Base-by-base conservation (phyloP, 2,329 filamentous ascomycete species). In the Coniochaeta sp. region DNA sequence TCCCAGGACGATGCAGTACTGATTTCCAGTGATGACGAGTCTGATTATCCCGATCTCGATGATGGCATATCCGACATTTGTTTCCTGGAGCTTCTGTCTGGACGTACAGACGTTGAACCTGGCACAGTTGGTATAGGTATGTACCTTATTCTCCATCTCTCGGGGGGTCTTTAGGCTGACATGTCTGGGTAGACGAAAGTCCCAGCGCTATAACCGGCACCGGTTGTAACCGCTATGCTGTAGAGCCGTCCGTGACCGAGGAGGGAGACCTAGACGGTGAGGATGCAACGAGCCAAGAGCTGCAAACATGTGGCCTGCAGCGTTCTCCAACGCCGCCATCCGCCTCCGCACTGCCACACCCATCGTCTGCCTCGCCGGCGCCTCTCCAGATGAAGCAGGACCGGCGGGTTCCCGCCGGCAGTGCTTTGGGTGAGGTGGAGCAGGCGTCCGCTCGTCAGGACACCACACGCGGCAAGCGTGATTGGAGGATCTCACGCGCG, bases 1-100 rank as follows among this genome's bases (percentile, higher is more conserved):
- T 47, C 42, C 14, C 24, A 8, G 42, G 18, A 13, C 49, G 49
- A 26, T 42, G 32, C 49, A 28, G 32, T 50, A 12, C 10, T 50
- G 32, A 50, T 40, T 31, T 50, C 48, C 14, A 50, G 49, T 33
- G 49, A 50, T 42, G 24, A 42, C 24, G 49, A 50, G 49, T 42
- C 49, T 42, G 33, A 50, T 27, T 42, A 30, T 22, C 31, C n/a
- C 49, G 35, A 42, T 42, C 7, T 50, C 35, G 49, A 50, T 20
- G 33, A 50, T 42, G 33, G 49, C 33, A 31, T 27, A 28, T 50
- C 49, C 49, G 33, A 50, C 20, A 42, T 24, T 16, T 30, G 31
- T 42, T 42, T 50, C 32, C 49, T 33, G 18, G 49, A 50, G 20
- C 32, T 42, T 45, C 32, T 50, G n/a, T 2, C 18, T 50, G 38